Base-by-base conservation (phyloP, 78 protist genomes). In the Diacronema lutheri region DNA sequence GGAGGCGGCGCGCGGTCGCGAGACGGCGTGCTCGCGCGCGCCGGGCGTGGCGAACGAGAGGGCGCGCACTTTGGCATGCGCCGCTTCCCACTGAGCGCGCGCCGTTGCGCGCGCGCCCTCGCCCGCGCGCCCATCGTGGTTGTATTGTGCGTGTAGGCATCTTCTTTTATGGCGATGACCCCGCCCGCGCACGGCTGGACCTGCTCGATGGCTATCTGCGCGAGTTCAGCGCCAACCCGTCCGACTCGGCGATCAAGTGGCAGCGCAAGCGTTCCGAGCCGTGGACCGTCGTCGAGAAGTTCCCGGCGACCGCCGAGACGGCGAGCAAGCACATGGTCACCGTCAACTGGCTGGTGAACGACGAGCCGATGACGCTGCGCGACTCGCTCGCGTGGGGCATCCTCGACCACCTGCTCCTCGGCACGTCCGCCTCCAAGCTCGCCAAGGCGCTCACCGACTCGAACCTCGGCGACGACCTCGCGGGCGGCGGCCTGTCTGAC, bases 311-410 rank as follows among this genome's bases (percentile, higher is more conserved):
- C 13, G 58, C 5, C 13, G 37, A 41, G 19, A 46, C 71, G 40
- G 85, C 60, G 19, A 55, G 21, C 44, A 29, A 12, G 33, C 68
- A 57, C 81, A 60, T 84, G 68, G 50, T 76, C 33, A 73, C 80
- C 29, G 57, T 84, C 60, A 84, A 84, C 88, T 84, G 88, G 88
- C 88, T 84, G 77, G 57, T 78, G 33, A 61, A 86, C 84, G 85
- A 74, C 26, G 31, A 86, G 71, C 56, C 78, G 6, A 46, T 85
- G 25, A 13, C 13, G 31, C 16, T 11, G 11, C 35, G 1, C 46
- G 82, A 55, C 68, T 62, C 2, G 62, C 82, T 76, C 55, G 82
- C 65, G 61, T 14, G 38, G 29, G 38, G 41, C 38, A 25, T 84
- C 12, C 82, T 87, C 38, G 84, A 64, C 33, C 76, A 87, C 44